Percentiles rank a stretch among this genome's conserved stretches.
These are phyloP conservation scores for Scedosporium boydii DNA, from an alignment of 2,329 filamentous ascomycete genomes.

Conservation along the genomic window DNA sequence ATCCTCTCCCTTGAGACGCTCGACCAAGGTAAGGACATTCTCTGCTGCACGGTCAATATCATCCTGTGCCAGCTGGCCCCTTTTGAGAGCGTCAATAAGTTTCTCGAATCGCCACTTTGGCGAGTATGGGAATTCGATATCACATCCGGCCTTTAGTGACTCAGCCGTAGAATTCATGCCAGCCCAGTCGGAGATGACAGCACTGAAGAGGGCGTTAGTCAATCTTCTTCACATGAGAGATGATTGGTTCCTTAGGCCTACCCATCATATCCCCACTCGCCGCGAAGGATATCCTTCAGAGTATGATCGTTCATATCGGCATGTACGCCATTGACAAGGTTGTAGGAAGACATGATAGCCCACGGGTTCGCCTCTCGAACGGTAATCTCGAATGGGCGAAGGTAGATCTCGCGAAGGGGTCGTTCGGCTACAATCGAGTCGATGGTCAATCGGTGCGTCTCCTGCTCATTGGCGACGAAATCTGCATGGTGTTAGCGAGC, in stretches of 20 bases:
- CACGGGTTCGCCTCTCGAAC: slow-evolving; percentile 59
- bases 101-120: slow-evolving; percentile 48
- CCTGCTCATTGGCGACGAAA: slow-evolving; percentile 65
- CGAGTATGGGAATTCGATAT: slow-evolving; percentile 49
- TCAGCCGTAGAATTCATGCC: slow-evolving; percentile 47
- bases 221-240: not conserved
- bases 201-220: not conserved
- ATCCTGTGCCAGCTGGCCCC: slow-evolving; percentile 34
- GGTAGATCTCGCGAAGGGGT: slow-evolving; percentile 58
- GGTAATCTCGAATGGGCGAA: slow-evolving; percentile 68
- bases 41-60: slow-evolving; percentile 50
- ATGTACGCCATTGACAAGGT: slow-evolving; percentile 55
- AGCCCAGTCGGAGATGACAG: slow-evolving; percentile 51
- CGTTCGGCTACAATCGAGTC: slow-evolving; percentile 56
- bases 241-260: slow-evolving; percentile 17
- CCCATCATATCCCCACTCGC: slow-evolving; percentile 55
- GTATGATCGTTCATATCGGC: slow-evolving; percentile 46
- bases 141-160: slow-evolving; percentile 44
- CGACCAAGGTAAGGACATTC: slow-evolving; percentile 49
- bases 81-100: slow-evolving; percentile 40
- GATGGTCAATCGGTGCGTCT: slow-evolving; percentile 56
- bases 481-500: slow-evolving; percentile 23
- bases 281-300: slow-evolving; percentile 47
- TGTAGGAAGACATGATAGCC: slow-evolving; percentile 62
- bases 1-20: slow-evolving; percentile 52